Evolutionary conservation across 1,284 basidiomycete genomes (phyloP).

Genomic region (Neolentinus lepideus): DNA sequence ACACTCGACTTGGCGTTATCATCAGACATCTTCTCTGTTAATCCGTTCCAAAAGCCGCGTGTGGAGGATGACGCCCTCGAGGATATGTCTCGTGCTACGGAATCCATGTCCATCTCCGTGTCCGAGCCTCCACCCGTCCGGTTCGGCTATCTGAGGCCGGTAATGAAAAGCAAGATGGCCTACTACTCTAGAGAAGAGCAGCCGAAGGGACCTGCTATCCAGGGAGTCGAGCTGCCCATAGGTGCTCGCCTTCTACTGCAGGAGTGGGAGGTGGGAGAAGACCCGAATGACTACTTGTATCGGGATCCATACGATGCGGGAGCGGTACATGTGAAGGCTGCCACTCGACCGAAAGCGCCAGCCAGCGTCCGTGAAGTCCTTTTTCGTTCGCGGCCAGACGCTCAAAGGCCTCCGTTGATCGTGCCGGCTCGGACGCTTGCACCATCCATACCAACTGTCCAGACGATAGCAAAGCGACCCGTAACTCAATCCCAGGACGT

Average conservation of each 20-base stretch:
- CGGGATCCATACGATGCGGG: conserved; percentile 42
- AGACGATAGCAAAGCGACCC: background rate
- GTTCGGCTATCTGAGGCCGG: conserved; percentile 56
- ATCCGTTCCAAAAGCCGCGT: conserved; percentile 26
- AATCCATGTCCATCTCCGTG: conserved; percentile 44
- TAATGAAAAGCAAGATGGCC: conserved; percentile 20
- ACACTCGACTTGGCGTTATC: conserved; percentile 57
- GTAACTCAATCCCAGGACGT: background rate
- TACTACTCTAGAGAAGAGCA: conserved; percentile 20
- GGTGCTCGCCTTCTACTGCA: conserved; percentile 56
- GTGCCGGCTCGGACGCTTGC: conserved; percentile 15
- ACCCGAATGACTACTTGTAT: conserved; percentile 44
- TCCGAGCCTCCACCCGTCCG: conserved; percentile 42
- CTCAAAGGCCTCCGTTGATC: conserved; percentile 28
- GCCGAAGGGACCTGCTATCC: background rate
- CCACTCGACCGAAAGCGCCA: conserved; percentile 7
- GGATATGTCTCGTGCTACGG: conserved; percentile 38
- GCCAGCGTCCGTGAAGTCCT: background rate
- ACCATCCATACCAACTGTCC: conserved; percentile 10
- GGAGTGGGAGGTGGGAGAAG: conserved; percentile 55
- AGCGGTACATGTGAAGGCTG: conserved; percentile 7
- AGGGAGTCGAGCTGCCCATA: conserved; percentile 24
- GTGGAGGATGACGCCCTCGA: conserved; percentile 29
- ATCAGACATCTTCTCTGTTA: conserved; percentile 44
- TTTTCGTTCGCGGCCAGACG: background rate